Evolutionary conservation across 1,284 basidiomycete genomes (phyloP).

Genomic region (Sporisorium sorghi): DNA sequence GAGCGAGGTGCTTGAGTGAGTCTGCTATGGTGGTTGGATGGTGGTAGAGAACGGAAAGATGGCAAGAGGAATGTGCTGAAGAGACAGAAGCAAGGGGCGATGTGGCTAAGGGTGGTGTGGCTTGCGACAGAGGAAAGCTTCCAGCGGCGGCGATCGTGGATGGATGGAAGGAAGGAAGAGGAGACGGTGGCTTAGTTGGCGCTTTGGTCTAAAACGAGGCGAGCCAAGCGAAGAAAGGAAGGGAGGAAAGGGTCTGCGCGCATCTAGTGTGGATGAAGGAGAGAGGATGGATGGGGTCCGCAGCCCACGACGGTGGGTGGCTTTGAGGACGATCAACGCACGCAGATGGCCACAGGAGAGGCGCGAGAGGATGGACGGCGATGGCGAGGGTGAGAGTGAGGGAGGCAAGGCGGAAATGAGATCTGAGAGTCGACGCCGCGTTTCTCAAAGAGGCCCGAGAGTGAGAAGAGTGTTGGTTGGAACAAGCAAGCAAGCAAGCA

Average conservation of each 20-base stretch:
- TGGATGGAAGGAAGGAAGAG: not conserved
- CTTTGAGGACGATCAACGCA: conserved; percentile 15
- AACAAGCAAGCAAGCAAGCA: too few relatives aligned
- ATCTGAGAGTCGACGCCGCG: not conserved
- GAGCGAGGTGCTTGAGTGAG: not conserved
- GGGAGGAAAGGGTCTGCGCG: not conserved
- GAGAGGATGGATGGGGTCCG: not conserved
- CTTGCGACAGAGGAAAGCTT: not conserved
- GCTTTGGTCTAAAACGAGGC: conserved; percentile 8
- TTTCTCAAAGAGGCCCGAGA: not conserved
- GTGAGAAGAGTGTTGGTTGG: too few relatives aligned
- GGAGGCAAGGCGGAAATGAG: not conserved
- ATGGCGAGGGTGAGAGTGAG: too few relatives aligned
- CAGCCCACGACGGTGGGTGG: not conserved
- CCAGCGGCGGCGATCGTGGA: conserved; percentile 19
- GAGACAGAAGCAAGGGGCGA: not conserved
- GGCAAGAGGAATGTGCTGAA: not conserved
- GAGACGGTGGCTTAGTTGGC: conserved; percentile 17
- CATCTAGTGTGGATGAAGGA: not conserved
- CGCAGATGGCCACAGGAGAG: too few relatives aligned
- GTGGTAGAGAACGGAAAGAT: not conserved
- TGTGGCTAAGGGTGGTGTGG: not conserved
- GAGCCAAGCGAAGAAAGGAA: conserved; percentile 8
- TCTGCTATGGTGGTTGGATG: not conserved
- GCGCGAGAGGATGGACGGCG: not conserved